phyloP scores from a whole-genome alignment of 768 basidiomycete genomes.

The Gelatoporia subvermispora region DNA sequence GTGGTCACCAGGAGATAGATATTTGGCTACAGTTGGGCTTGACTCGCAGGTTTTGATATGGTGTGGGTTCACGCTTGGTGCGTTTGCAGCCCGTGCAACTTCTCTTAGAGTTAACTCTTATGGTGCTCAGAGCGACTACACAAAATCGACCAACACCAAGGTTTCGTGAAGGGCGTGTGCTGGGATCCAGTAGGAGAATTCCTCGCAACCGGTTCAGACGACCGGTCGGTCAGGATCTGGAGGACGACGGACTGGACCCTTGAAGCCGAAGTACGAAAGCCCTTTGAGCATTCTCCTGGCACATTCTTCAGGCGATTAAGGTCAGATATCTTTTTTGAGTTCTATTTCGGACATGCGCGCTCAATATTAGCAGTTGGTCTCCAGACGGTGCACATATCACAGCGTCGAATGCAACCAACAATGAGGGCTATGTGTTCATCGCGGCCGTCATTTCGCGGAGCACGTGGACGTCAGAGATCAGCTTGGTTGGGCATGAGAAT shows the following conservation, averaged over 20 bases:
- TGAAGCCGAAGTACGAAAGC: constrained; percentile 80
- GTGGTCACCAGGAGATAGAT: constrained; percentile 91
- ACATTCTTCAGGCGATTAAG: constrained; percentile 92
- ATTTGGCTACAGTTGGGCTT: constrained; percentile 88
- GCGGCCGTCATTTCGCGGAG: constrained; percentile 91
- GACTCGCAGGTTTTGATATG: constrained; percentile 91
- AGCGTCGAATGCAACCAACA: constrained; percentile 95
- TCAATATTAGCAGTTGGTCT: constrained; percentile 69
- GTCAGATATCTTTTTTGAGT: constrained; percentile 30
- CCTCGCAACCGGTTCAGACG: constrained; percentile 96
- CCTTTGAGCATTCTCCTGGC: constrained; percentile 90
- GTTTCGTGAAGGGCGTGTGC: constrained; percentile 97
- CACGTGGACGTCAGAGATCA: constrained; percentile 88
- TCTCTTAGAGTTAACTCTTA: not conserved
- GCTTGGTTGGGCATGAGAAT: constrained; percentile 94
- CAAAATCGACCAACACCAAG: constrained; percentile 85
- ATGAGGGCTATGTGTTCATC: constrained; percentile 93
- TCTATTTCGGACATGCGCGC: not conserved
- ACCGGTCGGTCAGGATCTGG: constrained; percentile 96
- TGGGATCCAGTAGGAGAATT: constrained; percentile 99
- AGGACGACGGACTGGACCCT: constrained; percentile 87
- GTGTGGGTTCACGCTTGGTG: constrained; percentile 90
- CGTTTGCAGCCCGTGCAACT: constrained; percentile 14
- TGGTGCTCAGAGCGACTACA: constrained; percentile 62
- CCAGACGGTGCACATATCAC: constrained; percentile 99